Evolutionary conservation across 192 early-diverging fungal genomes (phyloP), one percentile per base, ranked within the genome.

Genomic region (Powellomyces hirtus): DNA sequence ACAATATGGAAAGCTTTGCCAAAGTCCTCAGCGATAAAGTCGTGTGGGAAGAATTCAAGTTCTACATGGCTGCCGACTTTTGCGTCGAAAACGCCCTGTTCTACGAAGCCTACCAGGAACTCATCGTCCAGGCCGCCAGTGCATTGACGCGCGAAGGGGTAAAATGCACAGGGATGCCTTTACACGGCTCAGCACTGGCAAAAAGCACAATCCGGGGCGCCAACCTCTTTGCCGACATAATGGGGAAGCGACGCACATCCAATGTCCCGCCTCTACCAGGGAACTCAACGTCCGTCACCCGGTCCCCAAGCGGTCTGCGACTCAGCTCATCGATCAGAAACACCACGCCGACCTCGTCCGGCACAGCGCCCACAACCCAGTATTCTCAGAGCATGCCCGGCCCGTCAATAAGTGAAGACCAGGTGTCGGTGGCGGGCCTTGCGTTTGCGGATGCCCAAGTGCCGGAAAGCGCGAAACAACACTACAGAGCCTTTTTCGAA

Each of bases 61-160:
- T 27, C 29, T 63, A 50, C 24, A 63, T 61, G 59, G 69, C 69
- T 10, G 59, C 60, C 27, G 69, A 71, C 34, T 63, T 71, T 31
- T 71, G 69, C 40, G 61, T 71, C 50, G 69, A 71, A 33, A 62
- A 60, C 34, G 58, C 69, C 14, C 69, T 71, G 0, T 71, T 71
- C 34, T 71, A 38, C 46, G 69, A 71, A 55, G 69, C 69, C 20
- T 63, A 71, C 30, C 60, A 71, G 38, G 69, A 71, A 38, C 69
- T 71, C 8, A 24, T 62, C 13, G 69, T 63, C 24, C 26, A 58
- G 31, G 42, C 61, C n/a, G 61, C 69, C 16, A 59, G 45, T 4
- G 69, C 69, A 30, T 64, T 45, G 13, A 27, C 61, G 29, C 30
- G 50, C 14, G 46, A 29, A 6, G 45, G 57, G 11, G 31, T 71